A percentile compares a stretch with the other conserved stretches of the same genome.
Conservation (phyloP, 177 flowering plant genomes). For the Telopea speciosissima region DNA sequence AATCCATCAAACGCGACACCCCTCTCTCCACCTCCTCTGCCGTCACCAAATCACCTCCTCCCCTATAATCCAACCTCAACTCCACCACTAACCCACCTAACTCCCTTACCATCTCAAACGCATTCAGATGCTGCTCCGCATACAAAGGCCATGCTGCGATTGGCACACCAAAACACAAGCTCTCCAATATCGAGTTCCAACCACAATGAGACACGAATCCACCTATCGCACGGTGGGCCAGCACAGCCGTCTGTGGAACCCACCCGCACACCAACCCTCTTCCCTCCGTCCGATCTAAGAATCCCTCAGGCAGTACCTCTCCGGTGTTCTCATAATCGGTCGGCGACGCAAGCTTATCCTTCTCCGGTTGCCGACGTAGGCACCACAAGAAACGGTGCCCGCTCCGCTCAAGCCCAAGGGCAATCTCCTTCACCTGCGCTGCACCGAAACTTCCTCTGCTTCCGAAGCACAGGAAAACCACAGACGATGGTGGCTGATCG, state of each 20-base stretch:
- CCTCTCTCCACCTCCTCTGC: constrained; percentile 14
- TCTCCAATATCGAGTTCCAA: constrained; percentile 24
- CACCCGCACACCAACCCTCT: constrained; percentile 7
- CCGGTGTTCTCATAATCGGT: not conserved
- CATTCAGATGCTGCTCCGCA: constrained; percentile 22
- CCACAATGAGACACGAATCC: constrained; percentile 34
- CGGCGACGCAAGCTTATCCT: not conserved
- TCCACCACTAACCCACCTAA: constrained; percentile 29
- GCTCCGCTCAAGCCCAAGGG: constrained; percentile 17
- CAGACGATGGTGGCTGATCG: constrained; percentile 8
- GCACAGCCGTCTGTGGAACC: constrained; percentile 22
- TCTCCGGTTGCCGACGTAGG: constrained; percentile 5
- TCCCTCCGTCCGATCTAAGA: constrained; percentile 4
- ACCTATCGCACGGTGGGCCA: constrained; percentile 28
- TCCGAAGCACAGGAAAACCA: constrained; percentile 18
- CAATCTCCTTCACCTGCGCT: constrained; percentile 12
- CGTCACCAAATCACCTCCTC: constrained; percentile 6
- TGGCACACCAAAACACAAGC: constrained; percentile 30
- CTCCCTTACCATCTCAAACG: constrained; percentile 12
- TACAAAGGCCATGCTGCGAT: constrained; percentile 18
- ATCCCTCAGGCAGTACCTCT: constrained; percentile 6
- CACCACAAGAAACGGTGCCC: constrained; percentile 22
- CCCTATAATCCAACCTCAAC: constrained; percentile 19
- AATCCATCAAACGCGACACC: constrained; percentile 9
- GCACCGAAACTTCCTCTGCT: constrained; percentile 11